A percentile compares a stretch with the other conserved stretches of the same genome.
Conservation (phyloP, 305 asterid genomes). For the Caryopteris hybrid region DNA sequence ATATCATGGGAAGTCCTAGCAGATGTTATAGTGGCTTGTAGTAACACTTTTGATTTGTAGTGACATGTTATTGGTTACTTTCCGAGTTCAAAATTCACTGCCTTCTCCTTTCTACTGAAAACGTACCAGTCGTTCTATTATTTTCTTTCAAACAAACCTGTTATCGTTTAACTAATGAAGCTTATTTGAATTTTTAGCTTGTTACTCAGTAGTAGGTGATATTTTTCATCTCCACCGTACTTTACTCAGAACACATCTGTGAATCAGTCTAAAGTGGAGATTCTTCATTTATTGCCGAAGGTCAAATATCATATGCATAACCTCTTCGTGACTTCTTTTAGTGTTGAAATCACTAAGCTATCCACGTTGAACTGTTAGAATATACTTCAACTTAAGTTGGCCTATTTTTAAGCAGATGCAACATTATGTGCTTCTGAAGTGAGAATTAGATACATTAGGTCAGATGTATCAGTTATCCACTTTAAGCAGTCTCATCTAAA, state of each 20-base stretch:
- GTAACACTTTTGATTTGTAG: background rate
- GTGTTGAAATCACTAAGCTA: slow-evolving; percentile 7
- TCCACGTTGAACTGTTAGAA: slow-evolving; percentile 6
- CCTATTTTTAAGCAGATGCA: background rate
- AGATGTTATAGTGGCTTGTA: background rate
- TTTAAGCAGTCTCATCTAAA: slow-evolving; percentile 9
- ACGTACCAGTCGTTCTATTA: background rate
- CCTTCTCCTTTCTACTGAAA: background rate
- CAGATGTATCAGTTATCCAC: background rate
- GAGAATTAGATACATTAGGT: slow-evolving; percentile 7
- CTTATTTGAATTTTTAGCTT: background rate
- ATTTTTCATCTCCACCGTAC: slow-evolving; percentile 1
- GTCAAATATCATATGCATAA: background rate
- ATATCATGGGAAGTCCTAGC: background rate
- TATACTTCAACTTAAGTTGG: slow-evolving; percentile 1
- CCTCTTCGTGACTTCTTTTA: background rate
- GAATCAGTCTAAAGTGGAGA: background rate
- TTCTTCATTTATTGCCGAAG: background rate
- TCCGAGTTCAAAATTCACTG: background rate
- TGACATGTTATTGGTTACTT: background rate
- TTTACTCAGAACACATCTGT: background rate
- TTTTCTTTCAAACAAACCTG: background rate
- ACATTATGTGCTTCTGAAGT: slow-evolving; percentile 6
- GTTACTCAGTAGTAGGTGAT: background rate
- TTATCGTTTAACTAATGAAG: background rate